Base-by-base conservation (phyloP, 2,329 filamentous ascomycete genomes). In the Fusarium setosum region DNA sequence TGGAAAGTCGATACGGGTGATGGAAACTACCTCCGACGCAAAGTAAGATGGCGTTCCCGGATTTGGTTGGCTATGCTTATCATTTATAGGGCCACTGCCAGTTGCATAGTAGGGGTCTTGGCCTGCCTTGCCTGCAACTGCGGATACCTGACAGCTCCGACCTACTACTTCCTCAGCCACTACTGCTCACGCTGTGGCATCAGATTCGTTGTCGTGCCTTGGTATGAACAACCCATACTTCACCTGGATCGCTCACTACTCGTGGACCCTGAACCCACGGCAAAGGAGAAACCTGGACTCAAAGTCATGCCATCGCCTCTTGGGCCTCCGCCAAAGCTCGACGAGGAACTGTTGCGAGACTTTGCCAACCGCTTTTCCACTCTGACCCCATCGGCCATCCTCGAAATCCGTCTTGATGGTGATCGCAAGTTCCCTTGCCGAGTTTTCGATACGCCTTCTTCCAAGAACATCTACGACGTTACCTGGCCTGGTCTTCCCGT, bases 151-250 rank as follows among this genome's bases (percentile, higher is more conserved):
- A 50, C 56, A 2, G 50, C 56, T 2, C 56, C 56, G 7, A 59
- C 56, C 1, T 59, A 59, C 21, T 50, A 59, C 44, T 59, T 49
- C 17, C 37, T 59, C 3, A 42, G 38, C 9, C 56, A 59, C 12
- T 50, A 59, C 42, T 59, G 56, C 23, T 59, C 56, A 12, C 32
- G 35, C 5, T 59, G 56, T 4, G 50, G 51, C 8, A 55, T 59
- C 9, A 42, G 56, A 1, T 59, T 59, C 6, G 37, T 49, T 1
- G 50, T 59, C 11, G 56, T 59, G 6, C 56, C 56, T 2, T 59
- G 56, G 56, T 56, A 59, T 13, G 41, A 59, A 4, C 17, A 56
- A 2, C 56, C 56, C 1, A 56, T 56, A 11, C 37, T 56, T 40
- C 56, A 59, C 15, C 51, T 59, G 6, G 50, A 56, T 17, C 29